These are phyloP conservation scores for Barnettozyma hawaiiensis DNA, from an alignment of 1,139 yeast species.

Conservation along the genomic window DNA sequence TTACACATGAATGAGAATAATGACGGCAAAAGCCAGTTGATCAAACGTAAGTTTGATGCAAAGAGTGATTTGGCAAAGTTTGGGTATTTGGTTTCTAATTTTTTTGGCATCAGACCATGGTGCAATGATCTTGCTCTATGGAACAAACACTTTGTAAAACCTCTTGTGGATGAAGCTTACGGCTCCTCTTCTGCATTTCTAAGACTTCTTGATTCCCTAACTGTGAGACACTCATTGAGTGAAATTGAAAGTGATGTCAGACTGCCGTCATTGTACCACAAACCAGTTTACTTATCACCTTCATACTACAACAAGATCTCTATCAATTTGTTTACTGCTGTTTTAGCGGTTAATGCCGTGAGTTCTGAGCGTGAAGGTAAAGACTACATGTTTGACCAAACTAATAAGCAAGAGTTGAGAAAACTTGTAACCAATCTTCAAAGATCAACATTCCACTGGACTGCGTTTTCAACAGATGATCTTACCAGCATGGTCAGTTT, in stretches of 20 bases:
- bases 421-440: slow-evolving; percentile 55
- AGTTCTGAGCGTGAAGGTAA: slow-evolving; percentile 61
- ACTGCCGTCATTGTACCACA: slow-evolving; percentile 55
- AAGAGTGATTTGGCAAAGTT: slow-evolving; percentile 49
- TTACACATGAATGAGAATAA: slow-evolving; percentile 45
- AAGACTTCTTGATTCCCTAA: slow-evolving; percentile 39
- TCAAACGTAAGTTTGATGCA: slow-evolving; percentile 35
- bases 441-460: slow-evolving; percentile 68
- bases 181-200: slow-evolving; percentile 39
- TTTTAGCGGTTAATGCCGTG: slow-evolving; percentile 66
- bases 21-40: slow-evolving; percentile 28
- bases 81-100: slow-evolving; percentile 48
- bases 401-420: slow-evolving; percentile 48
- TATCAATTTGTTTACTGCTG: slow-evolving; percentile 57
- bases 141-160: slow-evolving; percentile 42
- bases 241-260: slow-evolving; percentile 51
- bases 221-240: slow-evolving; percentile 49
- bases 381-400: slow-evolving; percentile 66
- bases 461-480: slow-evolving; percentile 58
- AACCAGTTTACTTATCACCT: slow-evolving; percentile 52
- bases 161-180: slow-evolving; percentile 36
- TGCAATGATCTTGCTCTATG: slow-evolving; percentile 42
- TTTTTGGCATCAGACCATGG: slow-evolving; percentile 58
- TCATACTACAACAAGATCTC: slow-evolving; percentile 57
- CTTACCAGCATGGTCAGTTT: slow-evolving; percentile 46